Evolutionary conservation across 768 basidiomycete genomes (phyloP), one percentile per base, ranked within the genome.

Genomic region (Mycena epipterygia): DNA sequence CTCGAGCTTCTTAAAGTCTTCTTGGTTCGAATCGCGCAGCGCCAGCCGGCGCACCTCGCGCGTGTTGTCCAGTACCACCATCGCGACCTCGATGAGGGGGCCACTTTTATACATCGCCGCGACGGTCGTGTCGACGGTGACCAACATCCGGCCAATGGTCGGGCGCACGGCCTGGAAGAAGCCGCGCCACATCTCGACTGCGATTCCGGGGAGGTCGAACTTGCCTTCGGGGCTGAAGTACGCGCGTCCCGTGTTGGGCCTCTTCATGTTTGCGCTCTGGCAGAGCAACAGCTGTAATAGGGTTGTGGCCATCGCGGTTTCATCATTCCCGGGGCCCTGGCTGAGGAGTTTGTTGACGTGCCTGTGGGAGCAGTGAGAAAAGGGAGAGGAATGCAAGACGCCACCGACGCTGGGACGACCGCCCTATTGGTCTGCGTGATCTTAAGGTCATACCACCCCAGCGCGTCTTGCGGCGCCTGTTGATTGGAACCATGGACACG

Each of bases 151-250:
- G 3, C 74, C 73, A 2, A 74, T 52, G 21, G 76, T 74, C 2
- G 83, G 83, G 7, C 83, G 81, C 59, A 84, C 82, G n/a, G 79
- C 79, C 80, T 84, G 83, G 61, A 76, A 83, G 57, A 72, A 84
- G 0, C 83, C 83, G 5, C 79, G 81, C 61, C 82, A 76, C 1
- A 84, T 46, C 19, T 81, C 79, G 1, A 85, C 75, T 0, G 75
- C 68, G 37, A 67, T 63, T 1, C 72, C 68, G 0, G 17, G 44
- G 19, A 75, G 19, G 0, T 3, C 35, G 44, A 68, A 62, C 49
- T 70, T 74, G 52, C 65, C 74, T 3, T 67, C 76, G 21, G 46
- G 52, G 25, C 75, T 78, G 58, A 80, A 84, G 51, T 81, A 84
- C 0, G 83, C 76, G 3, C 62, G 79, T 0, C 77, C 71, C 7